Evolutionary conservation across 2,329 filamentous ascomycete species (phyloP), one percentile per base, ranked within the genome.

Genomic region (Talaromyces pinophilus): DNA sequence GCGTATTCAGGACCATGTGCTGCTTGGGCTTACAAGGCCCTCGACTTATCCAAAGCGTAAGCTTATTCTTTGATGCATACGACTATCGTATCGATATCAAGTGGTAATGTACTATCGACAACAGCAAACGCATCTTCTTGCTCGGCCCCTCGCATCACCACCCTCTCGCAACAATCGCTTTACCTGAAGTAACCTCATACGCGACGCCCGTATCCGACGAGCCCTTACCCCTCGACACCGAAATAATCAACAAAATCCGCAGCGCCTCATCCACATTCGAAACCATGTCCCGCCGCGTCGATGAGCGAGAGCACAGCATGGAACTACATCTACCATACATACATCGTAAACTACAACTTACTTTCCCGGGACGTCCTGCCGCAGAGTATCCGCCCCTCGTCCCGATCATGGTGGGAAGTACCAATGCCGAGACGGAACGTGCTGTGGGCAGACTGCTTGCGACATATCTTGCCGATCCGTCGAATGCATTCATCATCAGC

Each of bases 281-380:
- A 19, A 78, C 72, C 19, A 95, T 97, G 82, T 87, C 85, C 1
- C 79, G 78, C 19, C 73, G 81, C 3, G 83, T 88, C 5, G 95
- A 99, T 73, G 86, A 92, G 68, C 85, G 86, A 5, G 95, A 99
- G 79, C 95, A 99, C 79, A 97, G 92, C 62, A 85, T 98, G 1
- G 95, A 99, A 82, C 96, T 99, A 90, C 95, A 99, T 72, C 84
- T 98, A 8, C 94, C 95, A 0, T 97, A 96, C 74, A 90, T 98
- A 69, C 93, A 93, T 83, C 93, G 93, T 75, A 87, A 91, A 63
- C 84, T 89, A 6, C 84, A 85, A 66, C 80, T 82, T 76, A 85
- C 80, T 42, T 78, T 78, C 67, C 80, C 78, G 1, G 85, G 86
- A 68, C 79, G 78, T 0, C 79, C 82, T 0, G 74, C 80, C 0